These are phyloP conservation scores for Trichosporon sp. DNA, from an alignment of 1,284 basidiomycete species.

Conservation along the genomic window DNA sequence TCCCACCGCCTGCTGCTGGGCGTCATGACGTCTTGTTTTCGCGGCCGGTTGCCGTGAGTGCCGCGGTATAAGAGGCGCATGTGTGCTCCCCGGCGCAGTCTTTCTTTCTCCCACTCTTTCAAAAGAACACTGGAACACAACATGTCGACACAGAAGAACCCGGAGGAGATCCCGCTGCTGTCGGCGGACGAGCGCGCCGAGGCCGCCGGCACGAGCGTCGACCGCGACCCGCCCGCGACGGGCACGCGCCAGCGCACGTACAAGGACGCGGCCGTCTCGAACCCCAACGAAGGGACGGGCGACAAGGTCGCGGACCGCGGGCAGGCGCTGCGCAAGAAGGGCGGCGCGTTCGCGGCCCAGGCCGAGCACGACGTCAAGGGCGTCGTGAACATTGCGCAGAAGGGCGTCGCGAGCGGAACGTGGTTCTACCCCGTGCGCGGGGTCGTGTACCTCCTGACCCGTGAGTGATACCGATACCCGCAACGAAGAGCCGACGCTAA, in stretches of 20 bases:
- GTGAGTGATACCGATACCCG: slow-evolving; percentile 19
- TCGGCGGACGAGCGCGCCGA: not conserved
- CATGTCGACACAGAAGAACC: not conserved
- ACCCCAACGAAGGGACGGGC: too few relatives aligned
- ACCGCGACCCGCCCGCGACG: not conserved
- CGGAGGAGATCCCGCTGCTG: not conserved
- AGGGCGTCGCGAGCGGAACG: slow-evolving; percentile 48
- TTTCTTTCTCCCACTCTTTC: not conserved
- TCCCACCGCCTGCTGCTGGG: not conserved
- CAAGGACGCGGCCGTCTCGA: not conserved
- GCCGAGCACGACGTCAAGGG: slow-evolving; percentile 37
- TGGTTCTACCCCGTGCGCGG: slow-evolving; percentile 52
- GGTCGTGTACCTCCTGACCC: slow-evolving; percentile 45
- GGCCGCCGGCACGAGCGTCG: not conserved
- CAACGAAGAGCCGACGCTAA: not conserved
- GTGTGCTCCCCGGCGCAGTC: too few relatives aligned
- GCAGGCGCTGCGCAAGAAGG: not conserved
- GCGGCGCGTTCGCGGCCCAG: slow-evolving; percentile 21
- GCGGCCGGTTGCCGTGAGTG: not conserved
- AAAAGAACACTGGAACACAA: not conserved
- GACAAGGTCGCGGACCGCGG: not conserved
- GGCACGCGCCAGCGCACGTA: slow-evolving; percentile 1
- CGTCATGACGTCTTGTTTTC: not conserved
- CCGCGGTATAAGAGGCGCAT: not conserved
- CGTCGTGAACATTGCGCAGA: slow-evolving; percentile 33